Conservation (phyloP, 2,329 filamentous ascomycete species). For the Bimuria novae-zelandiae region DNA sequence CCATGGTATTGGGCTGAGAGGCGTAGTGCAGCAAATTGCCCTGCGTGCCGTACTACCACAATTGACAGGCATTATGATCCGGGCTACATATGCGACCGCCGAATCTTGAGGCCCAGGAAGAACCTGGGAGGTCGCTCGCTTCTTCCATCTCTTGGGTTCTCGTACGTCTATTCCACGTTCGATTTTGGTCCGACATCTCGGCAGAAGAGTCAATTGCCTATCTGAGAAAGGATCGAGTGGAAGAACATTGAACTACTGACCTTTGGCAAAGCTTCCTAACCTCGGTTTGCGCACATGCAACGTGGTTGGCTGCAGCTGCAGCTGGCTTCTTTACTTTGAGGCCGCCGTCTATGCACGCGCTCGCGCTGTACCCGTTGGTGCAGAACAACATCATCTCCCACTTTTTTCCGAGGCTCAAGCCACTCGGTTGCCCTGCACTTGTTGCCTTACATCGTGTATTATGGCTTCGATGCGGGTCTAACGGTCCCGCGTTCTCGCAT, state of each 20-base stretch:
- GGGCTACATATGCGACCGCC: background rate
- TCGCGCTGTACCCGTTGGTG: background rate
- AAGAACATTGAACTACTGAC: background rate
- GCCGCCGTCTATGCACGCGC: slow-evolving; percentile 3
- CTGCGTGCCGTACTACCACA: background rate
- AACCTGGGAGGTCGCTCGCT: background rate
- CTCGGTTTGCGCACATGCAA: slow-evolving; percentile 1
- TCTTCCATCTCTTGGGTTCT: background rate
- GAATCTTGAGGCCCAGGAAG: background rate
- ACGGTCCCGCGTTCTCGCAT: background rate
- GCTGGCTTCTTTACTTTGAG: background rate
- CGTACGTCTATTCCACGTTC: background rate
- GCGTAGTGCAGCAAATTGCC: slow-evolving; percentile 8
- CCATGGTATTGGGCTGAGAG: slow-evolving; percentile 11
- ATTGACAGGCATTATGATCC: slow-evolving; percentile 6
- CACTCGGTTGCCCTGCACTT: background rate
- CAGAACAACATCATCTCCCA: slow-evolving; percentile 2
- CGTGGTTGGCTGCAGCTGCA: slow-evolving; percentile 5
- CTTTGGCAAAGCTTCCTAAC: background rate
- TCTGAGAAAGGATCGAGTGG: background rate
- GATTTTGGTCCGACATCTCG: background rate
- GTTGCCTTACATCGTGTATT: slow-evolving; percentile 1
- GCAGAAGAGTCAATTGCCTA: slow-evolving; percentile 2
- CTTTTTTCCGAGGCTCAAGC: slow-evolving; percentile 4
- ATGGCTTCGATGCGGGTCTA: slow-evolving; percentile 1